Evolutionary conservation across 2,329 filamentous ascomycete species (phyloP), one percentile per base, ranked within the genome.

Genomic region (Colletotrichum phormii): DNA sequence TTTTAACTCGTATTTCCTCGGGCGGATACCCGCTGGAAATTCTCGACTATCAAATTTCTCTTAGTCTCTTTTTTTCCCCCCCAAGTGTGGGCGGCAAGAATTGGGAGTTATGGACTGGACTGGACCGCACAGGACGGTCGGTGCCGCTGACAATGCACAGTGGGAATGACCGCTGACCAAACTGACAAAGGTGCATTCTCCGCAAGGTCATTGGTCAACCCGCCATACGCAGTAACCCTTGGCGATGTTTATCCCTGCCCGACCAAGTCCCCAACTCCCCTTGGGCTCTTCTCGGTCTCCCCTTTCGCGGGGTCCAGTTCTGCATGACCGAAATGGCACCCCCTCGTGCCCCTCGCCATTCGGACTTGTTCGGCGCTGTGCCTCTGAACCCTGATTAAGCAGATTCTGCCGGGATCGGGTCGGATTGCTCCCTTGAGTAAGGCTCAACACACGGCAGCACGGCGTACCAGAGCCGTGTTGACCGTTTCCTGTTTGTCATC

Each of bases 161-260:
- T 71, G 68, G 55, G 24, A 58, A 49, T 22, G 12, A 46, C 9
- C 35, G 53, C 66, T 72, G 66, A 65, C 60, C 66, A 37, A 61
- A 68, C 49, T 69, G 64, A 72, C 69, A 64, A 69, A 64, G 54
- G 53, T 26, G 58, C 58, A 68, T 65, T 72, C 24, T 33, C n/a
- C 15, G n/a, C 18, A 4, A 42, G 49, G 18, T 29, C 4, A 72
- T 72, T 72, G 70, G 70, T 49, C 33, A 12, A 12, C 11, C 26
- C 26, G 26, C 26, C 26, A 5, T 3, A 35, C 64, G 22, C 3
- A 15, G 18, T 22, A 37, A 6, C 9, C 6, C 26, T 55, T 29
- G 64, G 37, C 26, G 33, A 42, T 42, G 55, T n/a, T 49, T 49
- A 60, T 22, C 64, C 64, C 42, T 68, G 37, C 57, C 51, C 7